These are phyloP conservation scores for Apiospora kogelbergensis DNA, from an alignment of 2,329 filamentous ascomycete species.

Conservation along the genomic window DNA sequence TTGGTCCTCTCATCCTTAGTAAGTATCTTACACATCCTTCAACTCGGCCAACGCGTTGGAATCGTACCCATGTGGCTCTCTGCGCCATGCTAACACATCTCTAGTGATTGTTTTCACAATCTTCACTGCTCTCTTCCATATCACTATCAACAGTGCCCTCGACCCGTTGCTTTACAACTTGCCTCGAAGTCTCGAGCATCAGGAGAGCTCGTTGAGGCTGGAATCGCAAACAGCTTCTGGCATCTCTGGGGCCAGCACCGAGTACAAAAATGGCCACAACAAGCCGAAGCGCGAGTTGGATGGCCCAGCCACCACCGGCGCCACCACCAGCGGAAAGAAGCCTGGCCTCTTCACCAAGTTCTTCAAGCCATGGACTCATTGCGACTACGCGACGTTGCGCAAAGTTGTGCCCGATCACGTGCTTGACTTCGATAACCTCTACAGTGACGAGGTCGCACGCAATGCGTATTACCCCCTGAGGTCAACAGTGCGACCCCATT, in stretches of 20 bases:
- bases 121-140: conserved; percentile 74
- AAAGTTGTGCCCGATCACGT: conserved; percentile 64
- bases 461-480: conserved; percentile 76
- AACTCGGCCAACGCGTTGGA: background rate
- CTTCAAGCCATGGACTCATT: conserved; percentile 75
- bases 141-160: conserved; percentile 71
- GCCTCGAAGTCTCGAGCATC: conserved; percentile 62
- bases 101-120: conserved; percentile 68
- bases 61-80: background rate
- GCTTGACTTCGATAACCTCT: conserved; percentile 50
- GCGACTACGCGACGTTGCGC: conserved; percentile 70
- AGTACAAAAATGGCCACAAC: conserved; percentile 23
- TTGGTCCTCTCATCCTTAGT: conserved; percentile 69
- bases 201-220: conserved; percentile 38
- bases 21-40: background rate
- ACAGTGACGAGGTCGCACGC: conserved; percentile 59
- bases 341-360: conserved; percentile 65
- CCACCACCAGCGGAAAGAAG: conserved; percentile 39
- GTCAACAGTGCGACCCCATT: conserved; percentile 62
- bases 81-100: background rate
- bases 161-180: conserved; percentile 76
- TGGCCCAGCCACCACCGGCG: conserved; percentile 17
- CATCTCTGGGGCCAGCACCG: conserved; percentile 24
- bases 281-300: conserved; percentile 29
- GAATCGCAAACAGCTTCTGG: conserved; percentile 18